phyloP scores from a whole-genome alignment of 192 early-diverging fungal genomes.

The Pecoramyces ruminantium region DNA sequence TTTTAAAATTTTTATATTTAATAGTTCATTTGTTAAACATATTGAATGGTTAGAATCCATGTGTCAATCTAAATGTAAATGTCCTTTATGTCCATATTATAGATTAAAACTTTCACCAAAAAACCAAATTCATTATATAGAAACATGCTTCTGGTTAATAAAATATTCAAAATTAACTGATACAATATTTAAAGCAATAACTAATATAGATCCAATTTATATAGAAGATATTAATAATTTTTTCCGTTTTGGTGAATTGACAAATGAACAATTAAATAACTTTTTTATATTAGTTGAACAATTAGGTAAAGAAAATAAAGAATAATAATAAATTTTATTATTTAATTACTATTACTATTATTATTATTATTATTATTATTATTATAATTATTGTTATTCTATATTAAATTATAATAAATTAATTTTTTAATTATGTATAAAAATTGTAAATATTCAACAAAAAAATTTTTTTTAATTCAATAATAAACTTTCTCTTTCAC shows the following conservation, averaged over 20 bases:
- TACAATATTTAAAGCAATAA: neutral
- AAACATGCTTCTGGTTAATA: neutral
- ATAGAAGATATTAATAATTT: neutral
- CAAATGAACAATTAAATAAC: neutral
- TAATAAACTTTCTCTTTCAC: too few relatives aligned
- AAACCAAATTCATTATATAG: neutral
- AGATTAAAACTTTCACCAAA: neutral
- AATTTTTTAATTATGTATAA: too few relatives aligned
- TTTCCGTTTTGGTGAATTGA: neutral
- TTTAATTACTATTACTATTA: too few relatives aligned
- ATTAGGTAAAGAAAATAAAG: neutral
- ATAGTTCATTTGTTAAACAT: neutral
- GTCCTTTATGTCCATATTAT: neutral
- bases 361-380: too few relatives aligned
- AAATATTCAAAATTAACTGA: neutral
- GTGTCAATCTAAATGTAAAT: neutral
- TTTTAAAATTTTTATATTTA: neutral
- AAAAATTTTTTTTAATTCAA: too few relatives aligned
- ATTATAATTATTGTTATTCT: too few relatives aligned
- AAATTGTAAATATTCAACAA: too few relatives aligned
- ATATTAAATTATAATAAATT: too few relatives aligned
- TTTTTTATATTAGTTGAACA: neutral
- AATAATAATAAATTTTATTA: too few relatives aligned
- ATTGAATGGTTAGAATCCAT: neutral
- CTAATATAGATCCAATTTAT: neutral